These are phyloP conservation scores for Boletus reticuloceps DNA, from an alignment of 768 basidiomycete species.

Conservation along the genomic window DNA sequence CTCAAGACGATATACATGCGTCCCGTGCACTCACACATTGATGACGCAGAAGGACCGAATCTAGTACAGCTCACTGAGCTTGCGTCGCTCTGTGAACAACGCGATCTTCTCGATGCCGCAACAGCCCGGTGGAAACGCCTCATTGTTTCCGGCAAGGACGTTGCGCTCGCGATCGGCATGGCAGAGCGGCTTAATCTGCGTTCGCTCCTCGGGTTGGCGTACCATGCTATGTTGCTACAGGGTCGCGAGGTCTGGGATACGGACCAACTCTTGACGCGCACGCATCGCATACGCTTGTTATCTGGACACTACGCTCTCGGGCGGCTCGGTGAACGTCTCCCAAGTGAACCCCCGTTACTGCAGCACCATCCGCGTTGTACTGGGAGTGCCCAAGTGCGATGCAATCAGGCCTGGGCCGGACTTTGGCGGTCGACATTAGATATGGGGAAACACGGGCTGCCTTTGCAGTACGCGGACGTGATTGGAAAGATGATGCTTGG, in stretches of 20 bases:
- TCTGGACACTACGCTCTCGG: conserved; percentile 52
- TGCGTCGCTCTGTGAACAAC: conserved; percentile 48
- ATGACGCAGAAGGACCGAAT: conserved; percentile 35
- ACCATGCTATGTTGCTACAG: conserved; percentile 50
- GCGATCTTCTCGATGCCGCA: conserved; percentile 41
- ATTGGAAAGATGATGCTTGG: conserved; percentile 45
- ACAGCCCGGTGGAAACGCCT: conserved; percentile 47
- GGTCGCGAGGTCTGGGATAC: conserved; percentile 48
- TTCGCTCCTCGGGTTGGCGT: conserved; percentile 47
- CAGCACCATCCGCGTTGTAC: conserved; percentile 43
- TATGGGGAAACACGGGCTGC: conserved; percentile 37
- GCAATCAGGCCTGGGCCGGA: conserved; percentile 43
- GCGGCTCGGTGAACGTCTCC: conserved; percentile 43
- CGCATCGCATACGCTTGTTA: conserved; percentile 51
- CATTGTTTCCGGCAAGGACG: conserved; percentile 43
- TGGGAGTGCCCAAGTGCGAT: conserved; percentile 37
- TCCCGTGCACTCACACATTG: conserved; percentile 26
- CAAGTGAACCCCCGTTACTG: conserved; percentile 40
- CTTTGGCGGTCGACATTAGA: conserved; percentile 46
- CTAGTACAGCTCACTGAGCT: conserved; percentile 50
- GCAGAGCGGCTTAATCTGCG: conserved; percentile 49
- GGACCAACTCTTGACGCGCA: conserved; percentile 42
- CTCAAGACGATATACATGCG: conserved; percentile 39
- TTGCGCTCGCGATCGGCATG: conserved; percentile 43
- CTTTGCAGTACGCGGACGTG: conserved; percentile 44